Percentiles rank a stretch among this genome's conserved stretches.
phyloP scores from a whole-genome alignment of 805 yeast species.

The Saccharomycopsis vini region DNA sequence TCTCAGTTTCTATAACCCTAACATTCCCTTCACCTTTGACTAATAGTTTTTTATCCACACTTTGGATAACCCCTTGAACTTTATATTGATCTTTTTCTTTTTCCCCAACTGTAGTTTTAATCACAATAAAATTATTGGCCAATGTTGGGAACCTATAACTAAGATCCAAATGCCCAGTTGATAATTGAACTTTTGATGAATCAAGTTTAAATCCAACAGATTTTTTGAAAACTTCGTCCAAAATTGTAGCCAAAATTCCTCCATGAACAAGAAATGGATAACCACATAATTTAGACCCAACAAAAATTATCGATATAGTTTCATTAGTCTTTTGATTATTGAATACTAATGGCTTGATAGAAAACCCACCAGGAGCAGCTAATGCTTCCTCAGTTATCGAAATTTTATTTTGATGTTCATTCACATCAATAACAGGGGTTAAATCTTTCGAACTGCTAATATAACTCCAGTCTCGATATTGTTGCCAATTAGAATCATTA shows the following conservation, averaged over 20 bases:
- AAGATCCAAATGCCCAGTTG: slow-evolving; percentile 30
- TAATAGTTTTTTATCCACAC: slow-evolving; percentile 42
- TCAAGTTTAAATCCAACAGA: slow-evolving; percentile 33
- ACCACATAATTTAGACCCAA: slow-evolving; percentile 74
- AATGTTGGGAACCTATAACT: slow-evolving; percentile 64
- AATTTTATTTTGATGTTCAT: too few relatives aligned
- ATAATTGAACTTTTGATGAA: slow-evolving; percentile 21
- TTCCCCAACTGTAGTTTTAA: slow-evolving; percentile 39
- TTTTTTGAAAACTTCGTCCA: slow-evolving; percentile 67
- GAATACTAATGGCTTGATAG: slow-evolving; percentile 64
- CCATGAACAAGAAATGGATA: slow-evolving; percentile 87
- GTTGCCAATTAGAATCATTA: slow-evolving; percentile 28
- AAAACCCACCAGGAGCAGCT: slow-evolving; percentile 68
- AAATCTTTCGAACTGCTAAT: slow-evolving; percentile 31
- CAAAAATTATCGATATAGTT: slow-evolving; percentile 59
- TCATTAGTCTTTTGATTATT: slow-evolving; percentile 37
- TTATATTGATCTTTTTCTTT: slow-evolving; percentile 27
- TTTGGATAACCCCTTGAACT: slow-evolving; percentile 46
- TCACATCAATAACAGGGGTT: not conserved
- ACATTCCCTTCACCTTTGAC: slow-evolving; percentile 39
- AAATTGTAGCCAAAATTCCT: slow-evolving; percentile 71
- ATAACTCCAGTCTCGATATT: slow-evolving; percentile 36
- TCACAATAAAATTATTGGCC: slow-evolving; percentile 66
- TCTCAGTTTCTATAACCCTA: not conserved
- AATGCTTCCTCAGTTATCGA: slow-evolving; percentile 28